These are phyloP conservation scores for Cotoneaster glaucophyllus DNA, from an alignment of 306 rosid genomes.

Conservation along the genomic window DNA sequence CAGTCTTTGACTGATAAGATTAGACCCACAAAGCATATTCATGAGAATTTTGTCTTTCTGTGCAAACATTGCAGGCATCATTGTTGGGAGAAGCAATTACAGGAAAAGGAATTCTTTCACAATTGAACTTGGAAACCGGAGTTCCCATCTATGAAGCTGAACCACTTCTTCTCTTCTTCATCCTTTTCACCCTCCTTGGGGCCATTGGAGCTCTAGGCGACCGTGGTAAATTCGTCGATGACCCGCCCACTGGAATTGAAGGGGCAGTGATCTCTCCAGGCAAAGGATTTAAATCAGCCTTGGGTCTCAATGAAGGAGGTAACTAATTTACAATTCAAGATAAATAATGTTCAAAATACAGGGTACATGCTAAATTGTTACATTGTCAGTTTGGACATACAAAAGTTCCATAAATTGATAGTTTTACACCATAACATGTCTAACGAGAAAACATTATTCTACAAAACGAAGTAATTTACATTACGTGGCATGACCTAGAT, in stretches of 20 bases:
- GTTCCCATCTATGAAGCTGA: slow-evolving; percentile 93
- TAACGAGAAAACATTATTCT: not conserved
- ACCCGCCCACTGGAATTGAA: slow-evolving; percentile 48
- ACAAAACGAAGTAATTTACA: not conserved
- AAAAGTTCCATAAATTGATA: not conserved
- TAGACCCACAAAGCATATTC: too few relatives aligned
- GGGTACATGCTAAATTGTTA: not conserved
- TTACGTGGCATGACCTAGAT: not conserved
- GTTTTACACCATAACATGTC: not conserved
- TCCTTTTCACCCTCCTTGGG: slow-evolving; percentile 89
- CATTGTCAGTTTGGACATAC: not conserved
- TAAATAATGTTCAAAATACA: not conserved
- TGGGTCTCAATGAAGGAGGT: slow-evolving; percentile 93
- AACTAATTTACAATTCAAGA: not conserved
- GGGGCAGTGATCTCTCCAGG: slow-evolving; percentile 73
- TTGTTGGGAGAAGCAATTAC: slow-evolving; percentile 81
- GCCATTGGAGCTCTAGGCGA: slow-evolving; percentile 98
- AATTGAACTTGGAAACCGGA: slow-evolving; percentile 87
- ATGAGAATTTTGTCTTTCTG: not conserved
- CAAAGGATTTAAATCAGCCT: slow-evolving; percentile 52
- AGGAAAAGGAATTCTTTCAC: slow-evolving; percentile 90
- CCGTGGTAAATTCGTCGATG: slow-evolving; percentile 86
- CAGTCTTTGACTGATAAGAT: too few relatives aligned
- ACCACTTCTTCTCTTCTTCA: slow-evolving; percentile 92
- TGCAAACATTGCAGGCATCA: slow-evolving; percentile 58